phyloP scores from a whole-genome alignment of 257 asterid species.

The Plectranthus barbatus region DNA sequence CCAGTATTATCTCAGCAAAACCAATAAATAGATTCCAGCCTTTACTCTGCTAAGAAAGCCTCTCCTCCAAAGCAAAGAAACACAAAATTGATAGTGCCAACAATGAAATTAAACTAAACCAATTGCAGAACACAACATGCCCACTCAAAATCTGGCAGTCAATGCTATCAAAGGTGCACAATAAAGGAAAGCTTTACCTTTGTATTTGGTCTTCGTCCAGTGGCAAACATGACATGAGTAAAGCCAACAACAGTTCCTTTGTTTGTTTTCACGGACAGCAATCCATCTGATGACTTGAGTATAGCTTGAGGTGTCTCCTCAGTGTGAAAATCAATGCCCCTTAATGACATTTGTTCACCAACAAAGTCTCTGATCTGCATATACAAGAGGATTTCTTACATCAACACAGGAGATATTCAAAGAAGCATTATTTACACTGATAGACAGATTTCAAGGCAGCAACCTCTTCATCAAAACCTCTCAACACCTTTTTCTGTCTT shows the following conservation, averaged over 20 bases:
- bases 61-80: neutral
- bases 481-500: conserved; percentile 79
- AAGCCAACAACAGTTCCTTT: conserved; percentile 81
- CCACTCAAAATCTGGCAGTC: neutral
- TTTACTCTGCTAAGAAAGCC: neutral
- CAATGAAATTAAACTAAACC: neutral
- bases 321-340: conserved; percentile 77
- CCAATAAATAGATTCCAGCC: neutral
- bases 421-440: conserved; percentile 1
- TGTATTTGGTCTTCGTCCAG: conserved; percentile 84
- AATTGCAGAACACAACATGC: neutral
- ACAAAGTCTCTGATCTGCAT: conserved; percentile 85
- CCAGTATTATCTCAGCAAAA: neutral
- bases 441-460: conserved; percentile 5
- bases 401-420: neutral
- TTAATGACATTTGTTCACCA: conserved; percentile 84
- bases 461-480: conserved; percentile 99
- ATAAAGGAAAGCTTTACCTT: conserved; percentile 34
- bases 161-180: neutral
- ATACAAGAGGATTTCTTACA: conserved; percentile 6
- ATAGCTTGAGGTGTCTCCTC: conserved; percentile 86
- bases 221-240: conserved; percentile 94
- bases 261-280: conserved; percentile 73
- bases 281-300: conserved; percentile 69
- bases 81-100: neutral